Conservation (phyloP, 2,329 filamentous ascomycete genomes). For the Botrytis squamosa region DNA sequence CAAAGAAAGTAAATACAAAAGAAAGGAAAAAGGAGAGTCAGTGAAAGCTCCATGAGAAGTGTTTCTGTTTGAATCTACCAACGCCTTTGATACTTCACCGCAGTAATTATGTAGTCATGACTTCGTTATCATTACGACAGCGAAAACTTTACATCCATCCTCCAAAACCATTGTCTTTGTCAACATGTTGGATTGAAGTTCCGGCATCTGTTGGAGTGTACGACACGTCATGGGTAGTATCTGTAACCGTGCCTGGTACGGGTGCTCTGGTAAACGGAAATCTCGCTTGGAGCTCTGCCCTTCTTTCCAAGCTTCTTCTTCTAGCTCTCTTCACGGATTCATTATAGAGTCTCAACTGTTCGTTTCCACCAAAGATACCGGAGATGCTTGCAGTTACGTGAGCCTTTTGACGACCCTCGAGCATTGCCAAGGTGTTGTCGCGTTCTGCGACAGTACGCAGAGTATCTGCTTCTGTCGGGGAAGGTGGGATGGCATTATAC, state of each 20-base stretch:
- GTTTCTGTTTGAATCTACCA: background rate
- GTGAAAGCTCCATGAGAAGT: background rate
- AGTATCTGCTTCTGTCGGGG: background rate
- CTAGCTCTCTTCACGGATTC: background rate
- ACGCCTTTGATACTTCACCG: background rate
- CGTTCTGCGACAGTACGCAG: constrained; percentile 9
- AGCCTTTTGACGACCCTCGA: background rate
- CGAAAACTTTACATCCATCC: background rate
- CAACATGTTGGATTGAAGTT: background rate
- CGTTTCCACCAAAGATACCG: background rate
- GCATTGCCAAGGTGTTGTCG: constrained; percentile 1
- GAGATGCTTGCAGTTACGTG: background rate
- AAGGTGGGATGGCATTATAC: background rate
- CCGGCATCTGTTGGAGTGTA: background rate
- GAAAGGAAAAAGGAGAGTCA: background rate
- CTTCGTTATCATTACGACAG: background rate
- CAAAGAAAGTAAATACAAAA: background rate
- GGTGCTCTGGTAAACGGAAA: background rate
- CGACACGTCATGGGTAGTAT: background rate
- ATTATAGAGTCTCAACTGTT: background rate
- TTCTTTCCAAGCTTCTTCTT: background rate
- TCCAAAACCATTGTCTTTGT: background rate
- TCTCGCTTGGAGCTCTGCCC: background rate
- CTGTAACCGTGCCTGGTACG: background rate
- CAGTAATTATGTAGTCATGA: background rate